phyloP scores from a whole-genome alignment of 495 filamentous ascomycete genomes.

The Stereocaulon alpinum region DNA sequence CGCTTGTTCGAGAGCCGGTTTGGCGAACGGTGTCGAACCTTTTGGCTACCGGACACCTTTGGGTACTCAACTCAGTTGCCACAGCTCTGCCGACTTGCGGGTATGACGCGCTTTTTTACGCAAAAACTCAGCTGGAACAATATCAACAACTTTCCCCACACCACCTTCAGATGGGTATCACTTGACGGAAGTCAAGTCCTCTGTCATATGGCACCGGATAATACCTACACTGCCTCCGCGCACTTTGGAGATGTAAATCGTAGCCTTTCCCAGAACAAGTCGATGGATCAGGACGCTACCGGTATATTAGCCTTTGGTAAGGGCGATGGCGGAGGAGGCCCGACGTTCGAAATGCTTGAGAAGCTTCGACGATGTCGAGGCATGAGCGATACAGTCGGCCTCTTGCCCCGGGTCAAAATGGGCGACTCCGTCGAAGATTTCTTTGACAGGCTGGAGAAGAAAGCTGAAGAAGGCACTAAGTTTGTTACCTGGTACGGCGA shows the following conservation, averaged over 20 bases:
- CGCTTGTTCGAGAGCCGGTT: conserved; percentile 91
- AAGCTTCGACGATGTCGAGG: conserved; percentile 93
- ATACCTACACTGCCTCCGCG: conserved; percentile 90
- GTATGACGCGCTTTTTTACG: conserved; percentile 93
- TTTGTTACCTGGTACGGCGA: conserved; percentile 97
- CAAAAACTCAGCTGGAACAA: conserved; percentile 97
- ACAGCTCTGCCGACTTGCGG: conserved; percentile 80
- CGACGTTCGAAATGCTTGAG: conserved; percentile 87
- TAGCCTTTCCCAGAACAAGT: conserved; percentile 88
- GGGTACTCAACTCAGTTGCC: conserved; percentile 93
- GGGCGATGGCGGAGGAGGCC: conserved; percentile 90
- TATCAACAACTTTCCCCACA: conserved; percentile 98
- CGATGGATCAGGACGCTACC: conserved; percentile 78
- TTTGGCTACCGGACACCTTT: conserved; percentile 97
- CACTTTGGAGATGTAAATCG: conserved; percentile 93
- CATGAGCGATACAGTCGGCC: conserved; percentile 75
- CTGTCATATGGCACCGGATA: conserved; percentile 89
- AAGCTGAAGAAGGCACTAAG: conserved; percentile 56
- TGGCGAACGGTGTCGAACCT: conserved; percentile 77
- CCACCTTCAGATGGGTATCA: conserved; percentile 95
- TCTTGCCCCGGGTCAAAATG: conserved; percentile 78
- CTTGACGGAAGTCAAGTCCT: conserved; percentile 92
- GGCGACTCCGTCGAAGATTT: conserved; percentile 94
- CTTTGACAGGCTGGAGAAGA: conserved; percentile 72
- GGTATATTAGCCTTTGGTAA: conserved; percentile 90